A percentile compares a stretch with the other conserved stretches of the same genome.
These are phyloP conservation scores for Buxus sempervirens DNA, from an alignment of 164 flowering plant genomes.

Conservation along the genomic window DNA sequence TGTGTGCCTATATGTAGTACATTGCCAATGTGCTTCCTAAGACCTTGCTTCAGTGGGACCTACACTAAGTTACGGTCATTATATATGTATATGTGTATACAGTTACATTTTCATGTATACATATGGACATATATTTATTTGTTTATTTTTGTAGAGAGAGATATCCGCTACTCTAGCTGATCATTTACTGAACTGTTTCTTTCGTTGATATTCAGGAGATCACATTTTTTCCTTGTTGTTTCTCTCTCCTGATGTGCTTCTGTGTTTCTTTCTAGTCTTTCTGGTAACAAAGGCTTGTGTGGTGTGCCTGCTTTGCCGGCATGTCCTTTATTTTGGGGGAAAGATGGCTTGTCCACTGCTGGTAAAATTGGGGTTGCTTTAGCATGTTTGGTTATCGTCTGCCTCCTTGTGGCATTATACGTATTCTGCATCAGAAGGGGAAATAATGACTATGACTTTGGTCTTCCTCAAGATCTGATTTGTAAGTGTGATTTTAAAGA, in stretches of 20 bases:
- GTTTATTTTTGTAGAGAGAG: too few relatives aligned
- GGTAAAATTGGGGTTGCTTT: constrained; percentile 81
- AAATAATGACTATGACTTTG: constrained; percentile 86
- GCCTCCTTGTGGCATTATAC: constrained; percentile 41
- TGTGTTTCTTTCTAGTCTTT: constrained; percentile 48
- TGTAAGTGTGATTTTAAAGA: constrained; percentile 51
- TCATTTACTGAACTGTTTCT: neutral
- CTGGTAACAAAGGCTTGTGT: constrained; percentile 86
- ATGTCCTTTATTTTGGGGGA: constrained; percentile 82
- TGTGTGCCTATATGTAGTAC: too few relatives aligned
- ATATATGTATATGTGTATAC: too few relatives aligned
- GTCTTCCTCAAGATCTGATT: constrained; percentile 79
- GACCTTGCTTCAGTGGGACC: too few relatives aligned
- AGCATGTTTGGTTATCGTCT: constrained; percentile 47
- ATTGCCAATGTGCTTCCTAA: too few relatives aligned
- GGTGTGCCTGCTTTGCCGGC: constrained; percentile 82
- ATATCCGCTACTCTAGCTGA: neutral
- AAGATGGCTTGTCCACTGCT: constrained; percentile 61
- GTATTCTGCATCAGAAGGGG: constrained; percentile 61
- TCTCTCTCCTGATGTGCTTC: neutral
- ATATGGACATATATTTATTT: too few relatives aligned
- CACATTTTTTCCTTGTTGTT: neutral
- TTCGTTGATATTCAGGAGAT: neutral
- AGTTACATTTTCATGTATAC: too few relatives aligned
- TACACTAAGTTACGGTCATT: too few relatives aligned